Base-by-base conservation (phyloP, 371 early-diverging fungal species). In the Lichtheimia hyalospora region DNA sequence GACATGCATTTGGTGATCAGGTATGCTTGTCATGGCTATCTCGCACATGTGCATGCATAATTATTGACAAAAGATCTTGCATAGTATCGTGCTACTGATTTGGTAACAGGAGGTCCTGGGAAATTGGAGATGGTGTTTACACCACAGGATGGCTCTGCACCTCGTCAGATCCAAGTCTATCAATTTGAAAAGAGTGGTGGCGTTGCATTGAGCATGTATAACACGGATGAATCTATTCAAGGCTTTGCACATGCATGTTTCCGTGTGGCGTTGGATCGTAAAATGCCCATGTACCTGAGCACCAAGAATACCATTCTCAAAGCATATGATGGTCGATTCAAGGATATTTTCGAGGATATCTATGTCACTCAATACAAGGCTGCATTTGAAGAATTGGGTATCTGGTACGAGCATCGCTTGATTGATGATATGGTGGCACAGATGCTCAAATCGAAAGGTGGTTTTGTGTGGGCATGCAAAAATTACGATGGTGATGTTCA, bases 391-490 rank as follows among this genome's bases (percentile, higher is more conserved):
- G 84, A 70, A 16, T 72, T 71, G 18, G 86, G 86, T 54, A 95
- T 96, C 67, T 96, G 93, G 94, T 97, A 97, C 66, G 98, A 97
- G 77, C 98, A 97, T 79, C 90, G 94, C 54, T 81, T 97, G 59
- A 96, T 97, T 67, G 98, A 97, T 73, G 98, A 97, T 71, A 95
- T 97, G 95, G 97, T 97, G 62, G 98, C 98, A 39, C 96, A 96
- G 74, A 92, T 89, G 40, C 78, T 97, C 70, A 97, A 97, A 81
- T 93, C 94, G 41, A 78, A 84, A 43, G 98, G 98, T 60, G 94
- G 94, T 59, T 96, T 95, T 66, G 89, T 97, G 25, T 95, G 96
- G 92, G 97, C 98, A 6, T 84, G 86, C 78, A 96, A 96, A 84
- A 97, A 97, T 87, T 96, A 95, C 72, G 94, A 96, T 66, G 96